Evolutionary conservation across 1,284 basidiomycete species (phyloP), one percentile per base, ranked within the genome.

Genomic region (Golubevia pallescens): DNA sequence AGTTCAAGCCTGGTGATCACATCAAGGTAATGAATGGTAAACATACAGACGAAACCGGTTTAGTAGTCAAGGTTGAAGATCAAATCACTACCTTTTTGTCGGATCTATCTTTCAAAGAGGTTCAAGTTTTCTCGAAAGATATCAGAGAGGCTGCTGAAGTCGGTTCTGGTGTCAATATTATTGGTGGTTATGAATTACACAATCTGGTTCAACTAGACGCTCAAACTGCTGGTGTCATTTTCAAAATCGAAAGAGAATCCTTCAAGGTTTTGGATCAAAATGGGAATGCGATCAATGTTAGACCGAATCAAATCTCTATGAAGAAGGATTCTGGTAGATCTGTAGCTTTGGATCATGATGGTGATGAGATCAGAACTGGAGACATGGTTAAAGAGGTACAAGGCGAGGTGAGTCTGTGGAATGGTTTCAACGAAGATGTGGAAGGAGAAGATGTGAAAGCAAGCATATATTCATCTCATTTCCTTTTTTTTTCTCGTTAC

Each of bases 341-440:
- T 20, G 73, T 81, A 20, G 81, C 78, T 13, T 71, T 84, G 57
- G 82, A 85, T 65, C 68, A 73, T 67, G 78, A 84, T 58, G 81
- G 81, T 28, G 71, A 78, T 68, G 80, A 84, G 71, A 71, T 85
- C 21, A 74, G 78, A n/a, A 71, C 70, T 20, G 81, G 82, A 53
- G 82, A 85, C 65, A 80, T 77, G 77, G 76, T 85, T 74, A 83
- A 83, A 68, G 82, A 85, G 64, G 72, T 78, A 14, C 75, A 81
- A 54, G 80, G 80, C n/a, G 80, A 73, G 8, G 74, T 80, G 54
- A 58, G 65, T 58, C 24, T 13, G 42, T 16, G 8, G 10, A 48
- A 48, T 48, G 10, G 42, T 13, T 13, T 48, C 13, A 48, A 48
- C 8, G 42, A 48, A 48, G 42, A 48, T 13, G 42, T 13, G 42